Evolutionary conservation across 495 filamentous ascomycete genomes (phyloP), one percentile per base, ranked within the genome.

Genomic region (Hypoxylon crocopeplum): DNA sequence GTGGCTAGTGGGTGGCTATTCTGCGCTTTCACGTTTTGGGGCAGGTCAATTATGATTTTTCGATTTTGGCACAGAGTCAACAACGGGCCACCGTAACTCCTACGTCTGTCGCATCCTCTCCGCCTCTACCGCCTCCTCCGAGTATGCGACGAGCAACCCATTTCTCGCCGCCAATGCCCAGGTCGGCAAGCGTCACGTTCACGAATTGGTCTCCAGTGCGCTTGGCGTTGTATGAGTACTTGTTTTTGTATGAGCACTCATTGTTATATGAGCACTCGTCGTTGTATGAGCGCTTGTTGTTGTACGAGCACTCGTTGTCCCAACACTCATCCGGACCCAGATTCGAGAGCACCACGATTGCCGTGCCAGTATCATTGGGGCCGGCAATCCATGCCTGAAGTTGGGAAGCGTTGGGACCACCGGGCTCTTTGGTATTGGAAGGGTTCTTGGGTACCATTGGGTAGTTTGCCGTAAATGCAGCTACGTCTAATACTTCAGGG

Each of bases 361-460:
- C 20, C 2, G 8, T 41, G 19, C 19, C 29, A n/a, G 13, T 15
- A 15, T 48, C 20, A 6, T 16, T 5, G 21, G 27, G 34, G 17
- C 36, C 11, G 11, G 34, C 22, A 48, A 48, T 48, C 32, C 16
- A 12, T 58, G 36, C 54, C 21, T 32, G 27, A 45, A 22, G 30
- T 15, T 50, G 32, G 15, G 12, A 32, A 21, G 38, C 20, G 37
- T 44, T 45, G n/a, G 55, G 49, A 3, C 27, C 19, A 33, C 49
- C 38, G 37, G 49, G 29, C 11, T 44, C 38, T 32, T 34, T 12
- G 0, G n/a, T 20, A 21, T 17, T 40, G 15, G 48, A 51, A 40
- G 48, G 48, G 21, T 51, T 51, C 10, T 40, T 40, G 8, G 48
- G 48, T 22, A 40, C 49, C 20, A 44, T 24, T 7, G 38, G 49